phyloP scores from a whole-genome alignment of 2,329 filamentous ascomycete species.

The Phaeophleospora eucalypticola region DNA sequence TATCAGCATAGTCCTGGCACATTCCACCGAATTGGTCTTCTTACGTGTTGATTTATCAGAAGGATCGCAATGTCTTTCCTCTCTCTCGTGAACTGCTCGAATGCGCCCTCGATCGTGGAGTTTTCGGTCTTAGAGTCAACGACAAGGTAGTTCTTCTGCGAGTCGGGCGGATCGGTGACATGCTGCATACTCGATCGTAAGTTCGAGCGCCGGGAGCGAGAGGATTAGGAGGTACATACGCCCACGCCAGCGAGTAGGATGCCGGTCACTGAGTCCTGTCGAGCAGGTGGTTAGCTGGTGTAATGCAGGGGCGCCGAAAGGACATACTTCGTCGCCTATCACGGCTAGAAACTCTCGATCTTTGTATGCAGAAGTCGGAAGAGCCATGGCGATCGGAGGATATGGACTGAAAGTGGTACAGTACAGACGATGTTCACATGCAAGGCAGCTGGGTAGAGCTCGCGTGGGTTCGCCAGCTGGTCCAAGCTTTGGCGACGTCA shows the following conservation, averaged over 20 bases:
- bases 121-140: conserved; percentile 93
- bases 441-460: background rate
- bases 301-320: background rate
- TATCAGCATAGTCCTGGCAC: conserved; percentile 7
- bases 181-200: conserved; percentile 55
- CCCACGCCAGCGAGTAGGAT: conserved; percentile 92
- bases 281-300: conserved; percentile 1
- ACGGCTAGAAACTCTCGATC: conserved; percentile 95
- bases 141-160: conserved; percentile 96
- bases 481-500: background rate
- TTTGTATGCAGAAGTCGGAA: conserved; percentile 57
- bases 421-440: background rate
- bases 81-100: conserved; percentile 81
- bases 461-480: background rate
- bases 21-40: no score
- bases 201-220: background rate
- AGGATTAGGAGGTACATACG: conserved; percentile 50
- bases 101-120: conserved; percentile 79
- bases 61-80: conserved; percentile 96
- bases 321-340: conserved; percentile 84
- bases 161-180: conserved; percentile 80
- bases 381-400: conserved; percentile 50
- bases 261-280: conserved; percentile 89
- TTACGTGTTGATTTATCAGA: conserved; percentile 95
- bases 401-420: background rate